Evolutionary conservation across 495 filamentous ascomycete species (phyloP).

Genomic region (Trichoderma gamsii): DNA sequence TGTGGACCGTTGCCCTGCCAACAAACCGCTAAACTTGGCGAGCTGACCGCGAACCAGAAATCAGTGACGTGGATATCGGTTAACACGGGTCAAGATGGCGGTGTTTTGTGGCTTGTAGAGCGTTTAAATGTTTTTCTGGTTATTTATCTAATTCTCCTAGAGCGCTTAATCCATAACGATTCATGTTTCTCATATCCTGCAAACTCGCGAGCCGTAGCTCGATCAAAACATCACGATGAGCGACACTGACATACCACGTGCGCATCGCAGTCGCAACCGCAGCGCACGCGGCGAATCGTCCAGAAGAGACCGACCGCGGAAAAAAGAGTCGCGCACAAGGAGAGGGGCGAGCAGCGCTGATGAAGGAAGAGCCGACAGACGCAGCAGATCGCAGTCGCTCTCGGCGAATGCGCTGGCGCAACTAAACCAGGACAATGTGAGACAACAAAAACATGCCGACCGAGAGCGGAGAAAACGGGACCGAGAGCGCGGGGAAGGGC

Average conservation of each 20-base stretch:
- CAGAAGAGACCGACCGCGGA: constrained; percentile 29
- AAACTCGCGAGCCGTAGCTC: background rate
- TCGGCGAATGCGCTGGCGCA: constrained; percentile 56
- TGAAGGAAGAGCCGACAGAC: constrained; percentile 19
- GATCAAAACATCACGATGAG: constrained; percentile 22
- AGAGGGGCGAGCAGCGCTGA: constrained; percentile 21
- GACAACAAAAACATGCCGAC: constrained; percentile 19
- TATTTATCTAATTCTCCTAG: background rate
- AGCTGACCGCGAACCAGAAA: background rate
- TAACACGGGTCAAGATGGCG: background rate
- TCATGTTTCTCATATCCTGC: background rate
- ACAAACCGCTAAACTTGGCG: constrained; percentile 5
- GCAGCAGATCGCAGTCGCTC: constrained; percentile 28
- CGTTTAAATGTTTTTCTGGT: background rate
- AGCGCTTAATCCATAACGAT: background rate
- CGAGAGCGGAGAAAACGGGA: constrained; percentile 26
- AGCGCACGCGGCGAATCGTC: constrained; percentile 21
- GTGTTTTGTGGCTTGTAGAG: background rate
- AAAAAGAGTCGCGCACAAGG: constrained; percentile 22
- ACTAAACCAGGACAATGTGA: constrained; percentile 52
- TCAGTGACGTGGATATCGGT: constrained; percentile 6
- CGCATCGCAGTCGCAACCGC: constrained; percentile 4
- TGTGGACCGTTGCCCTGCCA: background rate
- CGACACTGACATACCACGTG: constrained; percentile 3
- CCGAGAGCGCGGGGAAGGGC: constrained; percentile 27